phyloP scores from a whole-genome alignment of 2,329 filamentous ascomycete genomes.

The Phyllosticta ampelicida region DNA sequence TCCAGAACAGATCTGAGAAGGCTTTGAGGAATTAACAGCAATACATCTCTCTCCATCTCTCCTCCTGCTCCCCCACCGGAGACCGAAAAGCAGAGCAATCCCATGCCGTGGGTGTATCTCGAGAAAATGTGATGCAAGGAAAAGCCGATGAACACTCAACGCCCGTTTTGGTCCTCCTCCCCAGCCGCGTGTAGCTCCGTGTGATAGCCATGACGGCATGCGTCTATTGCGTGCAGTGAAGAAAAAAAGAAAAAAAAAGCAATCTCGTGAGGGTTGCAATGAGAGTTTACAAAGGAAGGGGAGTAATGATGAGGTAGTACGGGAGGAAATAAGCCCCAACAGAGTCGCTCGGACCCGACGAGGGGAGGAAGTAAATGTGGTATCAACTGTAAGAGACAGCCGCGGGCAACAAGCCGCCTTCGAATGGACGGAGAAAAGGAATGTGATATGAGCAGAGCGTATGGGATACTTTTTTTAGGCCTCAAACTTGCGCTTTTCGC shows the following conservation, averaged over 20 bases:
- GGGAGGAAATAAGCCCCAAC: neutral
- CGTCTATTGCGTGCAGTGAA: constrained; percentile 24
- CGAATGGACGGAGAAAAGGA: neutral
- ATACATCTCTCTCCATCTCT: neutral
- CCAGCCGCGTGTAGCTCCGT: constrained; percentile 5
- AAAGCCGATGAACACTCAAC: neutral
- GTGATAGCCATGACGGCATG: constrained; percentile 31
- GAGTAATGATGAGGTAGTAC: neutral
- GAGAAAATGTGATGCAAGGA: neutral
- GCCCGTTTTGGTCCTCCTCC: constrained; percentile 6
- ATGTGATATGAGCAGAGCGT: neutral
- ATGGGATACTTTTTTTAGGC: neutral
- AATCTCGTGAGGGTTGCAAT: neutral
- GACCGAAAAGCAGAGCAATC: neutral
- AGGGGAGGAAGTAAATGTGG: neutral
- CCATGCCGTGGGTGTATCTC: neutral
- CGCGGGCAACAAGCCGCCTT: neutral
- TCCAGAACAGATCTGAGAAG: neutral
- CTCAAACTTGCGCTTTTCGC: constrained; percentile 28
- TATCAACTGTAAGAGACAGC: neutral
- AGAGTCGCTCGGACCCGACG: neutral
- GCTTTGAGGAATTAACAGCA: neutral
- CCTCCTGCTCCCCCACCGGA: too few relatives aligned
- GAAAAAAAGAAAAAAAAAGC: neutral
- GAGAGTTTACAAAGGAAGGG: neutral